Evolutionary conservation across 2,329 filamentous ascomycete species (phyloP), one percentile per base, ranked within the genome.

Genomic region (Fusarium multiceps): DNA sequence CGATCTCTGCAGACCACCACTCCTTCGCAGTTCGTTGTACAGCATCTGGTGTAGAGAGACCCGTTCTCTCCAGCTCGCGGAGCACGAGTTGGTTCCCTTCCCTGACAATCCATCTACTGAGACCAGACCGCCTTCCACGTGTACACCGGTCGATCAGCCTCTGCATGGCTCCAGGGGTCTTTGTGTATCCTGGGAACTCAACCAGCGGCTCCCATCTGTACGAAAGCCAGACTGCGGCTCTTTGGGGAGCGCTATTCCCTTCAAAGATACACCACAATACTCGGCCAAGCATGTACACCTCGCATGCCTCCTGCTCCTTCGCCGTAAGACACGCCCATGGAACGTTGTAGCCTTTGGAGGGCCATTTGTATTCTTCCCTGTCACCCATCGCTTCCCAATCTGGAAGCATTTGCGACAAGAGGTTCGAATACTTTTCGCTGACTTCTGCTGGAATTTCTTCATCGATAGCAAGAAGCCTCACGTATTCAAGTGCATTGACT

Each of bases 181-280:
- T 77, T 4, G 76, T 78, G 73, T 85, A 89, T 11, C 79, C 78
- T 1, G 88, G 88, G 58, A 89, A 90, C 74, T 88, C 86, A 14
- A 87, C 78, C 18, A 83, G 79, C 4, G 87, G 84, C 73, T 89
- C 87, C 77, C 83, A 84, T 18, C 79, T 80, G 74, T 89, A 89
- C 47, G 87, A 89, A 67, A 87, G 82, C 87, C 87, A 89, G 14
- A 88, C 82, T 6, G 86, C 84, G 4, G 84, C 83, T 64, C 82
- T 82, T 71, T 89, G 86, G 3, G 87, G 87, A 4, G 86, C 87
- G 62, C 85, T 86, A 72, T 85, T 84, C 21, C 86, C 87, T 74
- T 90, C 88, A 59, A 89, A 89, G 18, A 89, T 83, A 73, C 88
- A 89, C 87, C 87, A 90, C 48, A 90, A 79, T 27, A 88, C 81